Conservation (phyloP, 2,329 filamentous ascomycete genomes). For the Ascocoryne sarcoides region DNA sequence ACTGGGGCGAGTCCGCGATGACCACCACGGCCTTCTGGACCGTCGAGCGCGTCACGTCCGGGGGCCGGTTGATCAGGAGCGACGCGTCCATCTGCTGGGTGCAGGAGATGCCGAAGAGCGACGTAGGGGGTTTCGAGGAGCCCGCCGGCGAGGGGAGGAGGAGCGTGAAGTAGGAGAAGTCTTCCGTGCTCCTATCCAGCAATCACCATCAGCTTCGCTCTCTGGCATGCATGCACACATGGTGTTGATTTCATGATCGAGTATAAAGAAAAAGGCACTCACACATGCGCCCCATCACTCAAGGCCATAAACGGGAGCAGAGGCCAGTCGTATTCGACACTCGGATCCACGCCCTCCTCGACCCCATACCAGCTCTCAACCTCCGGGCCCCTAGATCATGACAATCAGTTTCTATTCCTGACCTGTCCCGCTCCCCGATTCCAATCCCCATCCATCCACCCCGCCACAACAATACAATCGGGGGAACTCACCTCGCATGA, state of each 20-base stretch:
- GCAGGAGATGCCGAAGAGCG: constrained; percentile 92
- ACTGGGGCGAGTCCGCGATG: constrained; percentile 81
- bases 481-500: constrained; percentile 49
- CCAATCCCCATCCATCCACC: constrained; percentile 4
- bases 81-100: constrained; percentile 82
- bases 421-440: neutral
- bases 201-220: constrained; percentile 3
- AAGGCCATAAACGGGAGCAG: constrained; percentile 94
- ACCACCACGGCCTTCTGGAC: constrained; percentile 98
- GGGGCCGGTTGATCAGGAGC: constrained; percentile 65
- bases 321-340: constrained; percentile 78
- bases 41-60: constrained; percentile 91
- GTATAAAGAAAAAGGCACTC: constrained; percentile 30
- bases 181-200: constrained; percentile 67
- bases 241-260: neutral
- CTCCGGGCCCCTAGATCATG: constrained; percentile 62
- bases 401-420: constrained; percentile 1
- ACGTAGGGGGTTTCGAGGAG: constrained; percentile 51
- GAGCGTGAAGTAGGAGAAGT: constrained; percentile 98
- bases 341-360: constrained; percentile 67
- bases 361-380: constrained; percentile 86
- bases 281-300: constrained; percentile 92
- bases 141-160: constrained; percentile 50
- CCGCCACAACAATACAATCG: too few relatives aligned
- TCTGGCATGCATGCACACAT: too few relatives aligned